Conservation (phyloP, 208 protist genomes). For the Crithidia sp. region DNA sequence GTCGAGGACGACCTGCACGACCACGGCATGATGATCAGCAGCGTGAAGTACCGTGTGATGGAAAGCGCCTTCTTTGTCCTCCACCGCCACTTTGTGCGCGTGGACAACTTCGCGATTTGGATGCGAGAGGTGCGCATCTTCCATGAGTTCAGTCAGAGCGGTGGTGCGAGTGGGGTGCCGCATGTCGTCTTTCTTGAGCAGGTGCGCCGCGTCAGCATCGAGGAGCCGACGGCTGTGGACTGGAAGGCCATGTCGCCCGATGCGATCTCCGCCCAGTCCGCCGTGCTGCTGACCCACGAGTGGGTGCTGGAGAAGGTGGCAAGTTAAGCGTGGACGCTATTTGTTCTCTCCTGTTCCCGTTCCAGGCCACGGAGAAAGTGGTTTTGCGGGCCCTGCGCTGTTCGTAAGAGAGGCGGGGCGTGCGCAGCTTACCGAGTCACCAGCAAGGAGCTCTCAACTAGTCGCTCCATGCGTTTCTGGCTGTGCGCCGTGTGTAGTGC, state of each 20-base stretch:
- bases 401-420: no score
- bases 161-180: constrained; percentile 24
- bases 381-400: no score
- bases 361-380: no score
- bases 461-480: no score
- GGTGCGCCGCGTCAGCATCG: constrained; percentile 32
- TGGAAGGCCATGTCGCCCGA: constrained; percentile 44
- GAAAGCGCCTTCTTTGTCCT: constrained; percentile 74
- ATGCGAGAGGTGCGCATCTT: constrained; percentile 79
- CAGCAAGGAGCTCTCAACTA: no score
- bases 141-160: constrained; percentile 67
- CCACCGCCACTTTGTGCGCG: constrained; percentile 71
- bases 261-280: constrained; percentile 39
- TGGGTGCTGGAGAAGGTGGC: constrained; percentile 33
- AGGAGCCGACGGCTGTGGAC: constrained; percentile 38
- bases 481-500: not conserved
- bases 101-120: constrained; percentile 66
- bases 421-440: no score
- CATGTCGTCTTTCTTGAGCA: constrained; percentile 77
- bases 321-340: not conserved
- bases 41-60: constrained; percentile 82
- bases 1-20: constrained; percentile 90
- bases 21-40: constrained; percentile 62
- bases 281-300: constrained; percentile 31
- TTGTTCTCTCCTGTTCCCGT: not conserved